Evolutionary conservation across 1,139 yeast species (phyloP), one percentile per base, ranked within the genome.

Genomic region (Lodderomyces beijingensis): DNA sequence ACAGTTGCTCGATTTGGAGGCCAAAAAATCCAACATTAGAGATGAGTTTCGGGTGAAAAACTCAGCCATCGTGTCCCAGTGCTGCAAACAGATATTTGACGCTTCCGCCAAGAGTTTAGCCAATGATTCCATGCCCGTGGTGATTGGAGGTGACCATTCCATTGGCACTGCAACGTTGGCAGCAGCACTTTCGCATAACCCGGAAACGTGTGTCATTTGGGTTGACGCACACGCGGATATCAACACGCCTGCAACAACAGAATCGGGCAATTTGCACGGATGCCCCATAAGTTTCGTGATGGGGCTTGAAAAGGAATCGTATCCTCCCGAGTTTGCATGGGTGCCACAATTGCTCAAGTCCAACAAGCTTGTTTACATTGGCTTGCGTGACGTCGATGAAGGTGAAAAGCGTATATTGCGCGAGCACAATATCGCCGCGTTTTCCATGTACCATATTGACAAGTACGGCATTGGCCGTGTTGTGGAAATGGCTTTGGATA

Each of bases 171-270:
- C 95, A 32, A 88, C 97, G 5, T 81, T 89, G 25, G 71, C 87
- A 25, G 98, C 94, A 9, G 84, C 89, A 30, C 70, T 87, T 46
- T 75, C 75, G 19, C 74, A 77, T 42, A 70, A 84, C 56, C 96
- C 96, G 14, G 86, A 88, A 45, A 88, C 95, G 18, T 87, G 95
- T 51, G 71, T 91, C 31, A 57, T 91, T 43, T 91, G 98, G 98
- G 83, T 91, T 46, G 98, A 91, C 60, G 98, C 98, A 1, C 98
- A 91, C 55, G 96, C 97, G 21, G 98, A 91, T 57, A 80, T 91
- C 53, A 91, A 91, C 65, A 83, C 96, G 2, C 88, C 96, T n/a
- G 69, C 68, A 30, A 78, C 89, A 10, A 80, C 97, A 4, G 83
- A 75, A 27, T 78, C 91, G 8, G 98, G 98, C 29, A 91, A 91